A percentile compares a stretch with the other conserved stretches of the same genome.
Evolutionary conservation across 306 rosid genomes (phyloP).

Genomic region (Vicia sativa): DNA sequence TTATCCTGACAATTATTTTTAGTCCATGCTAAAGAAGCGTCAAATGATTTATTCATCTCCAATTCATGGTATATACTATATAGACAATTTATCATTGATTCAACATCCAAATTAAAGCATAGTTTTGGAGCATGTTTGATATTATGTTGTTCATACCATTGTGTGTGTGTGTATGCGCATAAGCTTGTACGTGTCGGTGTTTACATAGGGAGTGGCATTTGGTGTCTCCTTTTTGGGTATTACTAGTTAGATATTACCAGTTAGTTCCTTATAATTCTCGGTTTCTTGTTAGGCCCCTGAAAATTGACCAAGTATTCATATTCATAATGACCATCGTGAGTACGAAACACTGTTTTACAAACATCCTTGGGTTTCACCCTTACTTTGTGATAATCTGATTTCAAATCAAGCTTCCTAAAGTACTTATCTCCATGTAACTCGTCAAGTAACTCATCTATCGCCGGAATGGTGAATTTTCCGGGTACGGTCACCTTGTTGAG

Average conservation of each 20-base stretch:
- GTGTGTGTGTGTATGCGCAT: not conserved
- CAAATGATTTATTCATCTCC: not conserved
- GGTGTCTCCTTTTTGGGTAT: slow-evolving; percentile 8
- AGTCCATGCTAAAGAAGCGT: slow-evolving; percentile 20
- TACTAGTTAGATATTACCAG: slow-evolving; percentile 14
- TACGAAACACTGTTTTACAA: too few species aligned
- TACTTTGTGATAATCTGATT: too few species aligned
- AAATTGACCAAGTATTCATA: too few species aligned
- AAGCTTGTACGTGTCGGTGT: not conserved
- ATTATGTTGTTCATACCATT: slow-evolving; percentile 15
- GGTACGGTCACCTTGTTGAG: too few species aligned
- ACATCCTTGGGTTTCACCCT: too few species aligned
- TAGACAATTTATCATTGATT: slow-evolving; percentile 24
- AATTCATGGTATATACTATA: not conserved
- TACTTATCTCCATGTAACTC: too few species aligned
- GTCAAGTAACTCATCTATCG: too few species aligned
- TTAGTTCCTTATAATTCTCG: slow-evolving; percentile 1
- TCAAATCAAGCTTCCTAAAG: too few species aligned
- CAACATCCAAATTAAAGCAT: slow-evolving; percentile 8
- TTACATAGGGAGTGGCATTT: not conserved
- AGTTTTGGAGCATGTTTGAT: not conserved
- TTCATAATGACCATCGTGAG: too few species aligned
- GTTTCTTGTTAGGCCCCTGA: not conserved
- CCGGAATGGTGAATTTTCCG: too few species aligned
- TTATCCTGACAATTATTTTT: not conserved